Percentiles rank a stretch among this genome's conserved stretches.
phyloP scores from a whole-genome alignment of 192 early-diverging fungal species.

The Podila verticillata region DNA sequence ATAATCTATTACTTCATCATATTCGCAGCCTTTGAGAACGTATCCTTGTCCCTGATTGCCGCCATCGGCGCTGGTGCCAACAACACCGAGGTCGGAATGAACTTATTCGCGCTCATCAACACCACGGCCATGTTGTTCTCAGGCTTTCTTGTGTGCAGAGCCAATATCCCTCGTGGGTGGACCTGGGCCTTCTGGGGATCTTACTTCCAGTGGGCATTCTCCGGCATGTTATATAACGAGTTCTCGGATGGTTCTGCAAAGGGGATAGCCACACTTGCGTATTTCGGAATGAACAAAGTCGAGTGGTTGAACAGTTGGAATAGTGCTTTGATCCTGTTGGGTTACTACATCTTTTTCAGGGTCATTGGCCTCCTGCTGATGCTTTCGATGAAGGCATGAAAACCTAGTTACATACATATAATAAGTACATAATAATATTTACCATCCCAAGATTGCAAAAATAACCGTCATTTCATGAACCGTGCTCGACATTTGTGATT shows the following conservation, averaged over 20 bases:
- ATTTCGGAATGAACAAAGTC: slow-evolving; percentile 23
- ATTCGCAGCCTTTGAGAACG: slow-evolving; percentile 79
- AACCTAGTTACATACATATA: too few relatives aligned
- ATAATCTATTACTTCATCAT: slow-evolving; percentile 74
- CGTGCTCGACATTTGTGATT: too few relatives aligned
- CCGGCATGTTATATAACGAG: slow-evolving; percentile 30
- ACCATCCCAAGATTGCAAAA: too few relatives aligned
- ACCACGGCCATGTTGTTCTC: slow-evolving; percentile 86
- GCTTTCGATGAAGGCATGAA: slow-evolving; percentile 35
- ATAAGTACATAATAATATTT: too few relatives aligned
- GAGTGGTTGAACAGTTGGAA: slow-evolving; percentile 39
- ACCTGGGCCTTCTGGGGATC: slow-evolving; percentile 51
- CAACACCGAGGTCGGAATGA: slow-evolving; percentile 62
- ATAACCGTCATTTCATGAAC: too few relatives aligned
- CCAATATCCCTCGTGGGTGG: slow-evolving; percentile 40
- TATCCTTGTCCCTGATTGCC: slow-evolving; percentile 79
- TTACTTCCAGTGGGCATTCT: slow-evolving; percentile 42
- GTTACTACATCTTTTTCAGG: slow-evolving; percentile 35
- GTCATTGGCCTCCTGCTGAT: slow-evolving; percentile 31
- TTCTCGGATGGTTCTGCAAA: slow-evolving; percentile 23
- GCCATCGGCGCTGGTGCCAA: slow-evolving; percentile 70
- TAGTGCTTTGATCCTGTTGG: slow-evolving; percentile 19
- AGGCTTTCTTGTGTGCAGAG: slow-evolving; percentile 34
- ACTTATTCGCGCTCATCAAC: slow-evolving; percentile 78
- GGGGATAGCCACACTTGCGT: slow-evolving; percentile 21